A percentile compares a stretch with the other conserved stretches of the same genome.
These are phyloP conservation scores for Fennellomyces sp. DNA, from an alignment of 371 early-diverging fungal species.

Conservation along the genomic window DNA sequence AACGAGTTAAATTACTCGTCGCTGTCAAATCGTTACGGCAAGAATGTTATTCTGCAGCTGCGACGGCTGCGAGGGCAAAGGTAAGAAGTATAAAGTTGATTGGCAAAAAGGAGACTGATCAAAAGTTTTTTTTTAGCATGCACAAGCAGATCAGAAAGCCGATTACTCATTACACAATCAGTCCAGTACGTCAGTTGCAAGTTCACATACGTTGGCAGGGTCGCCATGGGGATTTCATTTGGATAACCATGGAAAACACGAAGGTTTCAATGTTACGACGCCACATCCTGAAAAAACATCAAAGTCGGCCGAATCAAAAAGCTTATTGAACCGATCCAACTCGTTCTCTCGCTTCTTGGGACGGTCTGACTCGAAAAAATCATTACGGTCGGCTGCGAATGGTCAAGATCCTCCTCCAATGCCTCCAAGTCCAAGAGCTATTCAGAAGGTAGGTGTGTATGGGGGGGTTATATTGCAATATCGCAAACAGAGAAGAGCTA, in stretches of 20 bases:
- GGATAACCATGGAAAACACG: slow-evolving; percentile 28
- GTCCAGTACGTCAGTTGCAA: slow-evolving; percentile 13
- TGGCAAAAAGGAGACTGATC: too few species aligned
- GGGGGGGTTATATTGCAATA: background rate
- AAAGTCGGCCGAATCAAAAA: slow-evolving; percentile 45
- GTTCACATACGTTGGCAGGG: slow-evolving; percentile 8
- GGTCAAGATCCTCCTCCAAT: slow-evolving; percentile 30
- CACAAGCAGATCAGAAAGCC: background rate
- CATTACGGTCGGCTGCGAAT: slow-evolving; percentile 19
- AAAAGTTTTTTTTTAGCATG: background rate
- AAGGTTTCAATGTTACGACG: slow-evolving; percentile 35
- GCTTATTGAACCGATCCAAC: slow-evolving; percentile 47
- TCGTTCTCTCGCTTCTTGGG: slow-evolving; percentile 56
- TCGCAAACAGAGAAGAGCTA: background rate
- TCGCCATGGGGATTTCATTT: slow-evolving; percentile 16
- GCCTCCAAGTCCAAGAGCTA: slow-evolving; percentile 40
- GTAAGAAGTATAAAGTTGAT: background rate
- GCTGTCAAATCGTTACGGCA: slow-evolving; percentile 76
- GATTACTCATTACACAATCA: slow-evolving; percentile 21
- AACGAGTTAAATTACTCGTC: slow-evolving; percentile 75
- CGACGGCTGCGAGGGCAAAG: slow-evolving; percentile 30
- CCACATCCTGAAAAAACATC: slow-evolving; percentile 30
- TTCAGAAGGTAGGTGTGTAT: slow-evolving; percentile 36
- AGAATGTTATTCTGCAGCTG: slow-evolving; percentile 54
- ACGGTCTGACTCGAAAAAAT: slow-evolving; percentile 48